Evolutionary conservation across 257 asterid species (phyloP).

Genomic region (Anisodus tanguticus): DNA sequence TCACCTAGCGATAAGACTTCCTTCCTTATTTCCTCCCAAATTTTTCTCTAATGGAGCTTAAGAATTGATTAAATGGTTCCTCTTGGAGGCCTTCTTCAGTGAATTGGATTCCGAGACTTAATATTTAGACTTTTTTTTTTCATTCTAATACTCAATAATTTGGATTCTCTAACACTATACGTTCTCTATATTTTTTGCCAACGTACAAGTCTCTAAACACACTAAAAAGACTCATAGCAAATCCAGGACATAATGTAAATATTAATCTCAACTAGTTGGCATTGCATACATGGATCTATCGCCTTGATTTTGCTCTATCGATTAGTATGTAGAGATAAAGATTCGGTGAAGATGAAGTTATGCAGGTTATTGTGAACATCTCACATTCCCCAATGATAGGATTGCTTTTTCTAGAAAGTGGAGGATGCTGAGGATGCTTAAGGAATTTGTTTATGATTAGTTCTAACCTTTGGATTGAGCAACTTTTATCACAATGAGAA

Average conservation of each 20-base stretch:
- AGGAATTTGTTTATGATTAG: constrained; percentile 53
- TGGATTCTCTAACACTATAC: background rate
- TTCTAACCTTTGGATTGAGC: constrained; percentile 59
- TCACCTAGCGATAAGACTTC: background rate
- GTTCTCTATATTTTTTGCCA: background rate
- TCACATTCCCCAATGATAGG: constrained; percentile 31
- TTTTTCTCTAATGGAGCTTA: constrained; percentile 3
- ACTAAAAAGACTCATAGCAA: constrained; percentile 6
- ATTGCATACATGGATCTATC: background rate
- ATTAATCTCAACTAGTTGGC: background rate
- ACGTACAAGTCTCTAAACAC: background rate
- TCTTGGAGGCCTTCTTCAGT: background rate
- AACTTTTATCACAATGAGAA: constrained; percentile 66
- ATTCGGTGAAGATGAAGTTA: background rate
- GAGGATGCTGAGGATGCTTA: constrained; percentile 54
- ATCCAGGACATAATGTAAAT: background rate
- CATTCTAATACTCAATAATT: background rate
- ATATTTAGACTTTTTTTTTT: background rate
- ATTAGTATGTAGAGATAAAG: constrained; percentile 4
- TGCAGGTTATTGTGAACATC: background rate
- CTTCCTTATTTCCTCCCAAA: background rate
- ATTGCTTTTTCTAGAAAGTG: constrained; percentile 34
- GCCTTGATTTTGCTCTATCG: background rate
- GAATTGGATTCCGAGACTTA: background rate
- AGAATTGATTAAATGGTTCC: background rate